Evolutionary conservation across 2,329 filamentous ascomycete species (phyloP).

Genomic region (Magnaporthales sp.): DNA sequence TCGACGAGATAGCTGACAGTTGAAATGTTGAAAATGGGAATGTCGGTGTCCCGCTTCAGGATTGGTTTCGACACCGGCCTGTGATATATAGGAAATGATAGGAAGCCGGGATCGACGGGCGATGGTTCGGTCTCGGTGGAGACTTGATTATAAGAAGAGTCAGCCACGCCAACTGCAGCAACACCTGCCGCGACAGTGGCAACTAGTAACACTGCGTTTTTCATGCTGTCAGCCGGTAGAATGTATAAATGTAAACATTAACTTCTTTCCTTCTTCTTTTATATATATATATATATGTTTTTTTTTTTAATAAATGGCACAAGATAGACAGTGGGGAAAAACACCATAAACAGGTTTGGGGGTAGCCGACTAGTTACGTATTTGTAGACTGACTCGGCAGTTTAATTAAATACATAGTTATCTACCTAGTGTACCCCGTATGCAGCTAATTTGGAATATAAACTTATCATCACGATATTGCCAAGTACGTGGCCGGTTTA

Average conservation of each 20-base stretch:
- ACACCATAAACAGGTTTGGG: neutral
- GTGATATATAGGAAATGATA: constrained; percentile 5
- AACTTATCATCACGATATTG: neutral
- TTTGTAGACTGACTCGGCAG: neutral
- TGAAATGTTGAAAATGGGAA: constrained; percentile 8
- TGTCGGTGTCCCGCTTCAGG: constrained; percentile 5
- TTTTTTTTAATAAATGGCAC: neutral
- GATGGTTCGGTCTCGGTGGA: neutral
- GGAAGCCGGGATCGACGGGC: neutral
- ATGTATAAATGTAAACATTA: neutral
- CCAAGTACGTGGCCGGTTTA: neutral
- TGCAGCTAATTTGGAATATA: neutral
- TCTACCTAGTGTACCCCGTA: neutral
- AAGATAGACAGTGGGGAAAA: neutral
- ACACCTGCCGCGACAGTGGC: neutral
- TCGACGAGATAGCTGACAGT: constrained; percentile 8
- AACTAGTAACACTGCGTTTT: neutral
- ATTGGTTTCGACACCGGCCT: neutral
- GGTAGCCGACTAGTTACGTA: neutral
- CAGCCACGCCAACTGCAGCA: neutral
- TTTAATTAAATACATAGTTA: neutral
- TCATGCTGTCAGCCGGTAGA: neutral
- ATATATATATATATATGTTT: too few species aligned
- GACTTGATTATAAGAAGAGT: neutral
- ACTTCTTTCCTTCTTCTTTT: neutral